A percentile compares a stretch with the other conserved stretches of the same genome.
phyloP scores from a whole-genome alignment of 495 filamentous ascomycete genomes.

The Cercophora sp. region DNA sequence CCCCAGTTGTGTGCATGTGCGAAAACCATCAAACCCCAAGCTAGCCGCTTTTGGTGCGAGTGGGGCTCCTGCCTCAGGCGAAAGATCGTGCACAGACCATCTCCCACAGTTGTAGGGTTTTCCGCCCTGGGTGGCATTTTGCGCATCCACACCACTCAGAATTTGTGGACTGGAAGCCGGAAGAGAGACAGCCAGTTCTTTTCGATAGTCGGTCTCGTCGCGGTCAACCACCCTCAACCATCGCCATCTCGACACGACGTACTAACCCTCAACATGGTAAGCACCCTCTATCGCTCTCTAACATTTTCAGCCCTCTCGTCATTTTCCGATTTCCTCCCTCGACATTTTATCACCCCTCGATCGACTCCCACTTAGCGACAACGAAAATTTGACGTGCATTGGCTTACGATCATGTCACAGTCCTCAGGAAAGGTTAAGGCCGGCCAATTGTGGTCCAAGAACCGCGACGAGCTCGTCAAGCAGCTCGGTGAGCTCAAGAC shows the following conservation, averaged over 20 bases:
- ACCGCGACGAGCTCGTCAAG: slow-evolving; percentile 89
- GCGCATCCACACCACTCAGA: slow-evolving; percentile 33
- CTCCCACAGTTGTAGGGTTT: slow-evolving; percentile 27
- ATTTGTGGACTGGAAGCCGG: slow-evolving; percentile 27
- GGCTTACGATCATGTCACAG: slow-evolving; percentile 46
- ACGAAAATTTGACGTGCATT: slow-evolving; percentile 10
- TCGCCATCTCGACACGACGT: slow-evolving; percentile 31
- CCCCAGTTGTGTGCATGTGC: slow-evolving; percentile 33
- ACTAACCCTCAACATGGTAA: slow-evolving; percentile 30
- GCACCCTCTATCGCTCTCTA: slow-evolving; percentile 2
- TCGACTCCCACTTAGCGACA: slow-evolving; percentile 1
- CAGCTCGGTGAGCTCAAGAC: slow-evolving; percentile 91
- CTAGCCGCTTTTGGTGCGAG: slow-evolving; percentile 28
- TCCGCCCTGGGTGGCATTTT: slow-evolving; percentile 32
- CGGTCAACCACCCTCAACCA: slow-evolving; percentile 30
- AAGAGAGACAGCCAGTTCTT: slow-evolving; percentile 23
- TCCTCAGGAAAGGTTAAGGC: slow-evolving; percentile 92
- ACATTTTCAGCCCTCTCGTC: neutral
- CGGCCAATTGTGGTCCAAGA: slow-evolving; percentile 95
- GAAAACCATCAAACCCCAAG: slow-evolving; percentile 34
- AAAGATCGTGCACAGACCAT: slow-evolving; percentile 20
- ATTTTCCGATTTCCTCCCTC: slow-evolving; percentile 7
- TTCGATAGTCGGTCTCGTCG: slow-evolving; percentile 27
- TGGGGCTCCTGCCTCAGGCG: slow-evolving; percentile 12
- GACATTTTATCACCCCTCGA: slow-evolving; percentile 2